Evolutionary conservation across 352 stramenopile genomes (phyloP), one percentile per base, ranked within the genome.

Genomic region (Peronosclerospora sorghi): DNA sequence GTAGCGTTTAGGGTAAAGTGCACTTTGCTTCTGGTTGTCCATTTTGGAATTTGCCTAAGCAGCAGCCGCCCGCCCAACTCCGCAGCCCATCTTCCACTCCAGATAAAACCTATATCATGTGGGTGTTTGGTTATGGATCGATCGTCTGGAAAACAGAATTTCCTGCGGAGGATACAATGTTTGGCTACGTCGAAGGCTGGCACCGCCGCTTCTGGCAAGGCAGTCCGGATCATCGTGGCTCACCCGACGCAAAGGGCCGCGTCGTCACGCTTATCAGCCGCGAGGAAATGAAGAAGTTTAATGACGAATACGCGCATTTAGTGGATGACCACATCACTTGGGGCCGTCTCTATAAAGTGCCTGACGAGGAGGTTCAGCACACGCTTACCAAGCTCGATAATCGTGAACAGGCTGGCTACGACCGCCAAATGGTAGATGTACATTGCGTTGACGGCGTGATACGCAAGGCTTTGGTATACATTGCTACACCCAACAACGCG

Each of bases 121-220:
- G 74, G 74, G 74, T 87, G n/a, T 87, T 87, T 56, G 74, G 74
- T 54, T 87, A 85, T 62, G 71, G 71, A n/a, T 86, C 71, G 20
- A 84, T 86, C 39, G 69, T 86, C 37, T 88, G 73, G 70, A 85
- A 85, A 64, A 85, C 69, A 1, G 72, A 69, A 12, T 83, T 83
- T 55, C 70, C 67, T 0, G 71, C 72, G 2, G 66, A 84, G 24
- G 66, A 81, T 38, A 82, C 66, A 26, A 48, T 74, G 23, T 83
- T 83, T 46, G 69, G 71, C 43, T 89, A 83, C 62, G 79, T 92
- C 13, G 59, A 86, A 21, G 83, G 83, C 51, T 95, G 66, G 62
- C 74, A 88, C 51, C 76, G 83, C 17, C 78, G 83, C 43, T 95
- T 95, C 61, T 95, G 82, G 81, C 83, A 95, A 51, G 80, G 83